phyloP scores from a whole-genome alignment of 202 grass and related monocot genomes.

The Schoenoplectus tabernaemontani region DNA sequence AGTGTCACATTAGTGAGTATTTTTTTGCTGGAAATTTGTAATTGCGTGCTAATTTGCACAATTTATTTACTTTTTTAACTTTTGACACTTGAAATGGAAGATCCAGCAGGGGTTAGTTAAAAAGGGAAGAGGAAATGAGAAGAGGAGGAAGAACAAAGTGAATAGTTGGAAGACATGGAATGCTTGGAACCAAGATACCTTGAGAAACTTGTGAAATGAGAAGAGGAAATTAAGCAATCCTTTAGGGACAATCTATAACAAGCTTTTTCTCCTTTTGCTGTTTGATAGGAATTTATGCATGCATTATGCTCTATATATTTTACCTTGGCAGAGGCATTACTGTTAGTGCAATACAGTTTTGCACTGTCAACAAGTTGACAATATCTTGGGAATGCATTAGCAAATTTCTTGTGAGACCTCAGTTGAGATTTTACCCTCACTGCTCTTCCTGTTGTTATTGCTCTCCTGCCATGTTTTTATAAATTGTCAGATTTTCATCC shows the following conservation, averaged over 20 bases:
- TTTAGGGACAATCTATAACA: background rate
- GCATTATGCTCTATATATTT: background rate
- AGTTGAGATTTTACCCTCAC: constrained; percentile 86
- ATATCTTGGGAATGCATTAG: constrained; percentile 56
- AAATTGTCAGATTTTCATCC: background rate
- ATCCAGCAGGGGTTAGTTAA: background rate
- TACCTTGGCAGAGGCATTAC: constrained; percentile 57
- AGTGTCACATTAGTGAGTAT: background rate
- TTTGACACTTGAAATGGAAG: background rate
- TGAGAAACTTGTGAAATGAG: background rate
- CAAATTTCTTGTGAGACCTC: constrained; percentile 83
- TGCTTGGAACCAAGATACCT: background rate
- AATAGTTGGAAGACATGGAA: background rate
- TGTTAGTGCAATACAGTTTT: constrained; percentile 81
- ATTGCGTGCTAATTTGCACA: background rate
- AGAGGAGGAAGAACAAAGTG: background rate
- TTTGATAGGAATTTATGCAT: background rate
- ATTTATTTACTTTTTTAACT: background rate
- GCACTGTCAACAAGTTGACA: constrained; percentile 66
- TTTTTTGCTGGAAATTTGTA: background rate
- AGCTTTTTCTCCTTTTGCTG: background rate
- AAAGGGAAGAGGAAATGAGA: background rate
- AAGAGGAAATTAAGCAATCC: background rate
- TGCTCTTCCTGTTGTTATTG: constrained; percentile 67
- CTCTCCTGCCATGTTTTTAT: constrained; percentile 54